Evolutionary conservation across 305 asterid genomes (phyloP).

Genomic region (Solanum aculeatissimum): DNA sequence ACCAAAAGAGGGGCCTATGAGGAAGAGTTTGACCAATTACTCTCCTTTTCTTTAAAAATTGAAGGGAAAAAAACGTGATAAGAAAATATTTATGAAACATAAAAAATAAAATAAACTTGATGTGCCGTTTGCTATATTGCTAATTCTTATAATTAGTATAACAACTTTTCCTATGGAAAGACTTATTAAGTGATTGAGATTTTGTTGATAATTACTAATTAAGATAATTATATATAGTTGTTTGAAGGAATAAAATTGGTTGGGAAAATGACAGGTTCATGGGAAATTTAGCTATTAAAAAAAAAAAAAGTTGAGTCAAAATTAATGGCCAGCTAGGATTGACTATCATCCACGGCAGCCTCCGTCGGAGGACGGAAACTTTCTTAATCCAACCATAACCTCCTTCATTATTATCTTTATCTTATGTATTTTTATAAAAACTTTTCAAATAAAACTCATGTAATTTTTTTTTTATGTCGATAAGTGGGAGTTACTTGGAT

Average conservation of each 20-base stretch:
- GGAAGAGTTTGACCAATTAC: not conserved
- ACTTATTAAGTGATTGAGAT: not conserved
- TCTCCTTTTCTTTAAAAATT: not conserved
- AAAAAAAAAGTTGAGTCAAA: not conserved
- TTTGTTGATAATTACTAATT: not conserved
- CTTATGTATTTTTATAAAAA: not conserved
- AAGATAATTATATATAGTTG: not conserved
- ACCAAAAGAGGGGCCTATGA: not conserved
- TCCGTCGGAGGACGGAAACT: not conserved
- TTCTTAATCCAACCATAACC: not conserved
- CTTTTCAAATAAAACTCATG: not conserved
- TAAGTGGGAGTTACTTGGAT: no score
- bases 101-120: not conserved
- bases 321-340: not conserved
- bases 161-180: not conserved
- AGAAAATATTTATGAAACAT: not conserved
- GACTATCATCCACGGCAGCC: not conserved
- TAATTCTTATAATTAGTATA: not conserved
- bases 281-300: not conserved
- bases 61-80: not conserved
- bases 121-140: not conserved
- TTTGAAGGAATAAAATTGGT: not conserved
- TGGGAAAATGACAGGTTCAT: not conserved
- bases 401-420: not conserved
- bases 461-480: not conserved